Base-by-base conservation (phyloP, 179 eudicot genomes). In the Beta lomatogona region DNA sequence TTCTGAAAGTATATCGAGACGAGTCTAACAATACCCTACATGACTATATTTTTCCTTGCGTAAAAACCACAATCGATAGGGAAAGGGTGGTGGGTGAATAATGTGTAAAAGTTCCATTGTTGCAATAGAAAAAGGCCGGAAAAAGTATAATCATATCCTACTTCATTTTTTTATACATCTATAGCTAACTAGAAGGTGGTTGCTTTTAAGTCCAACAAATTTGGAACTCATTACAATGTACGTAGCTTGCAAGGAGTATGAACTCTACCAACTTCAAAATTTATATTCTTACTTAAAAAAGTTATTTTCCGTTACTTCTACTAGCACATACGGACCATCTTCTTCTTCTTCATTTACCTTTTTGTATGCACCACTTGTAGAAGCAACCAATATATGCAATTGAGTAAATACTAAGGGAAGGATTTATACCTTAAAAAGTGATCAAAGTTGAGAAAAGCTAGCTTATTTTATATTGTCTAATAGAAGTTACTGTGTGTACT, bases 221-320 rank as follows among this genome's bases (percentile, higher is more conserved):
- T 78, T 71, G 81, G 75, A 79, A 60, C 60, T 73, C 77, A 73
- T 67, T 50, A 78, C 54, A 48, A 59, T 58, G 41, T 36, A 36
- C 41, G 76, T 79, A 14, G 82, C 82, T 79, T 71, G 16, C 48
- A 79, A 79, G 69, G 54, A 79, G 58, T 10, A 2, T 25, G 70
- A 73, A 28, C 12, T 54, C 64, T 31, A 71, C 59, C 75, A 71
- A 71, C 69, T 64, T 28, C 53, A 9, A 48, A 48, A 48, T 6
- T 58, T 58, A 0, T 6, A 58, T 16, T 58, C 21, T 58, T 58
- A 58, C 21, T 16, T 18, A 15, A 58, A 16, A 58, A 58, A 31
- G 22, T 21, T 9, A 0, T 8, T 18, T 63, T 4, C 11, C 22
- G 65, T 61, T 61, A 11, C 66, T 70, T 45, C 9, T 70, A 70